Conservation (phyloP, 2,329 filamentous ascomycete species). For the Drechslerella coelobrocha region DNA sequence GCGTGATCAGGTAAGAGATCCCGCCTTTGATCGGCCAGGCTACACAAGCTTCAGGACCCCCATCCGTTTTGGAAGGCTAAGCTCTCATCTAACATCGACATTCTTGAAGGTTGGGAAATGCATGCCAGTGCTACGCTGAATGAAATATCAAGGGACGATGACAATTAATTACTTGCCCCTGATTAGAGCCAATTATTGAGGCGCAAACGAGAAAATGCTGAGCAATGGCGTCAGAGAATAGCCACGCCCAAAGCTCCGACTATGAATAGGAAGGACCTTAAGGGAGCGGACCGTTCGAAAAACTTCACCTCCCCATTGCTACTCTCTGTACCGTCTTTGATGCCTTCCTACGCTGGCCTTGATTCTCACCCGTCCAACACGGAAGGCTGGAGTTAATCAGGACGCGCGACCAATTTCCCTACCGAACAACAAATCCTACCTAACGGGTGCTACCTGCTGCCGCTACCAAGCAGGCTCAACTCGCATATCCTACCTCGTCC, state of each 20-base stretch:
- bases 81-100: slow-evolving; percentile 34
- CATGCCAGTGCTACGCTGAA: slow-evolving; percentile 38
- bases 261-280: slow-evolving; percentile 12
- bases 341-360: slow-evolving; percentile 8
- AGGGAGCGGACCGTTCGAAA: slow-evolving; percentile 18
- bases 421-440: slow-evolving; percentile 39
- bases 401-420: slow-evolving; percentile 42
- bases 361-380: slow-evolving; percentile 21
- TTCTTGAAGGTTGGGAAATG: slow-evolving; percentile 31
- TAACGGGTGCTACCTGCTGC: slow-evolving; percentile 45
- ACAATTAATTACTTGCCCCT: slow-evolving; percentile 34
- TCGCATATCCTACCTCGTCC: slow-evolving; percentile 51
- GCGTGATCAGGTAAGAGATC: slow-evolving; percentile 11
- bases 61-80: slow-evolving; percentile 25
- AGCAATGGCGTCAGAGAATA: slow-evolving; percentile 32
- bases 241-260: slow-evolving; percentile 32
- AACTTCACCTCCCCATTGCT: slow-evolving; percentile 26
- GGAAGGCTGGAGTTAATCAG: slow-evolving; percentile 14
- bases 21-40: slow-evolving; percentile 2
- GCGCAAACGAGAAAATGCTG: slow-evolving; percentile 34
- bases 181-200: slow-evolving; percentile 20
- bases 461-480: slow-evolving; percentile 47
- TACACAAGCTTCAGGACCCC: slow-evolving; percentile 18
- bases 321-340: slow-evolving; percentile 13
- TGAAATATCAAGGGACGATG: slow-evolving; percentile 37